Conservation (phyloP, 2,329 filamentous ascomycete genomes). For the Macroventuria anomochaeta region DNA sequence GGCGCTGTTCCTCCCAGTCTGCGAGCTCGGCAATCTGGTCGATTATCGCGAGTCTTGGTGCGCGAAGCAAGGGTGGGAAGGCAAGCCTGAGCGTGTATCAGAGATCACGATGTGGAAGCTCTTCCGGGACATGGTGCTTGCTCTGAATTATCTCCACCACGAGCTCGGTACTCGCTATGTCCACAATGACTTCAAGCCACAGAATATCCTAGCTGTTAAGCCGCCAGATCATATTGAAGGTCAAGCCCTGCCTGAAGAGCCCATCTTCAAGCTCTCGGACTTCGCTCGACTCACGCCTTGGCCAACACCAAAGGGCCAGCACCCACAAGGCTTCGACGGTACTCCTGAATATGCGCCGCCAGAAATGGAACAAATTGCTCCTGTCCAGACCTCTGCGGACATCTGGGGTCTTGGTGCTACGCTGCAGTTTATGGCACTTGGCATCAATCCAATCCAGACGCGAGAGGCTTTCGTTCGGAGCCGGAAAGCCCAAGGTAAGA, state of each 20-base stretch:
- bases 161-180: slow-evolving; percentile 57
- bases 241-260: slow-evolving; percentile 17
- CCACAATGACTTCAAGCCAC: slow-evolving; percentile 90
- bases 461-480: slow-evolving; percentile 11
- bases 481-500: background rate
- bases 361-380: slow-evolving; percentile 9
- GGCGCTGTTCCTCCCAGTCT: slow-evolving; percentile 29
- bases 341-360: slow-evolving; percentile 34
- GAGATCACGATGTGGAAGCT: slow-evolving; percentile 40
- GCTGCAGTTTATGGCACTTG: slow-evolving; percentile 28
- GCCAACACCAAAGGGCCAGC: background rate
- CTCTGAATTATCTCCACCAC: slow-evolving; percentile 31
- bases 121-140: slow-evolving; percentile 32
- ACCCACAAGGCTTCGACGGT: slow-evolving; percentile 3
- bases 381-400: slow-evolving; percentile 23
- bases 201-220: background rate
- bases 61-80: slow-evolving; percentile 1
- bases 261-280: slow-evolving; percentile 36
- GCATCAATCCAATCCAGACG: slow-evolving; percentile 16
- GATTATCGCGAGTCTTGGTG: slow-evolving; percentile 15
- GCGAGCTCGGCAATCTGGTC: slow-evolving; percentile 24
- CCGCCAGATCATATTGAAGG: background rate
- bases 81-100: slow-evolving; percentile 4
- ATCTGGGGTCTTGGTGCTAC: slow-evolving; percentile 35
- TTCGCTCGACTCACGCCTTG: slow-evolving; percentile 23